Conservation (phyloP, 257 asterid species). For the Primulina eburnea region DNA sequence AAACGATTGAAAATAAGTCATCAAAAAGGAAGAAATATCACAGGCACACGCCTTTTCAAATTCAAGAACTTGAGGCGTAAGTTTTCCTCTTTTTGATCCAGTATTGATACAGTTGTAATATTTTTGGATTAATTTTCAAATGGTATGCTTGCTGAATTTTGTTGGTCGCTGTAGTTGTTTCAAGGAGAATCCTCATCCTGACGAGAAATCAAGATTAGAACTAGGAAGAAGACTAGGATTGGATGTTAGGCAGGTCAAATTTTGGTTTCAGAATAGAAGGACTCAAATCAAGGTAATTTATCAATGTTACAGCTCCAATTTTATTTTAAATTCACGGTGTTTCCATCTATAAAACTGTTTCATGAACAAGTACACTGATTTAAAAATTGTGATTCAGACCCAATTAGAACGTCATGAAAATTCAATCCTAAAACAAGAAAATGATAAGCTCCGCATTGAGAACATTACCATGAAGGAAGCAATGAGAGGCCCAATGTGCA, state of each 20-base stretch:
- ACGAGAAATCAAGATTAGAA: slow-evolving; percentile 72
- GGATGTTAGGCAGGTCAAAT: slow-evolving; percentile 75
- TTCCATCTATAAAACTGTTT: not conserved
- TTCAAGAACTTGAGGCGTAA: slow-evolving; percentile 84
- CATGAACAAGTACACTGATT: slow-evolving; percentile 18
- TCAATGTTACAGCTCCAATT: not conserved
- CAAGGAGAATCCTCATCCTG: slow-evolving; percentile 91
- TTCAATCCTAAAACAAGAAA: slow-evolving; percentile 62
- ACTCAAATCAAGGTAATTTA: slow-evolving; percentile 84
- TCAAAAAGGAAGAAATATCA: slow-evolving; percentile 55
- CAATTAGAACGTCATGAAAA: slow-evolving; percentile 83
- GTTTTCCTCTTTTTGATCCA: slow-evolving; percentile 2
- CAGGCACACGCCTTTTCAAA: slow-evolving; percentile 69
- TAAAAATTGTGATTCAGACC: slow-evolving; percentile 40
- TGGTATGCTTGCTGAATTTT: not conserved
- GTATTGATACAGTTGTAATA: not conserved
- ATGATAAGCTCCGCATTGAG: slow-evolving; percentile 76
- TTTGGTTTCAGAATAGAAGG: slow-evolving; percentile 91
- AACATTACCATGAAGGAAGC: slow-evolving; percentile 69
- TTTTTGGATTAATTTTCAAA: not conserved
- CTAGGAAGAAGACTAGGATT: slow-evolving; percentile 62
- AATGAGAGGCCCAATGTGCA: slow-evolving; percentile 63
- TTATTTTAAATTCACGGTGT: not conserved
- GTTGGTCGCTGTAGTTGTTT: slow-evolving; percentile 44
- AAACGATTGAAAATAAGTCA: slow-evolving; percentile 36